phyloP scores from a whole-genome alignment of 768 basidiomycete species.

The Boletus rubroflammeus region DNA sequence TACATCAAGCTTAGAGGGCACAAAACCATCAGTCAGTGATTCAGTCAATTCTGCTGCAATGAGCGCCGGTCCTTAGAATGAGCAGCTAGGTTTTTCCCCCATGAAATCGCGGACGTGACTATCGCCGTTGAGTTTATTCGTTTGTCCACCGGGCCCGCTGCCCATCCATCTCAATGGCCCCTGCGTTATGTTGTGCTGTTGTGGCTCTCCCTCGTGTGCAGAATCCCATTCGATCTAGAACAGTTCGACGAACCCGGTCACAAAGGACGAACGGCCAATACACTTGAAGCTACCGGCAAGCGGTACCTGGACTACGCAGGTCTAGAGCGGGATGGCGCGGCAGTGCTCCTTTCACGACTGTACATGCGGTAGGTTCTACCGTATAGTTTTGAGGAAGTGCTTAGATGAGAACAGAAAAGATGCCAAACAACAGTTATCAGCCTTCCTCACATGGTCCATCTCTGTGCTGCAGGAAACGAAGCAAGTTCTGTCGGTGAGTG shows the following conservation, averaged over 20 bases:
- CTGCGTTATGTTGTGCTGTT: conserved; percentile 79
- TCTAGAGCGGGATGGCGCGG: conserved; percentile 81
- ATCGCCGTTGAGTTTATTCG: conserved; percentile 68
- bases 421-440: conserved; percentile 43
- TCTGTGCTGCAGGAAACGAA: conserved; percentile 36
- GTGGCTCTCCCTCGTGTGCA: conserved; percentile 93
- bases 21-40: conserved; percentile 80
- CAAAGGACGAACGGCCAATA: conserved; percentile 50
- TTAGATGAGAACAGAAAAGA: conserved; percentile 49
- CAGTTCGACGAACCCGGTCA: conserved; percentile 70
- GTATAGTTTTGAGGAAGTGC: neutral
- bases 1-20: conserved; percentile 87
- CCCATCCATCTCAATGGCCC: conserved; percentile 60
- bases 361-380: conserved; percentile 63
- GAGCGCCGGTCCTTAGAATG: conserved; percentile 16
- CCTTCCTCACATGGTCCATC: conserved; percentile 50
- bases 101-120: conserved; percentile 79
- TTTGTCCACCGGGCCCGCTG: conserved; percentile 40
- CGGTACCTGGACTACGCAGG: conserved; percentile 63
- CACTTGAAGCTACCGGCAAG: conserved; percentile 58
- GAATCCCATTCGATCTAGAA: conserved; percentile 87
- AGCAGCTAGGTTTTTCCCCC: conserved; percentile 90
- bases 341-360: conserved; percentile 73
- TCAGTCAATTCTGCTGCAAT: conserved; percentile 1
- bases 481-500: conserved; percentile 51